phyloP scores from a whole-genome alignment of 139 green algal genomes.

The Microglena sp. region DNA sequence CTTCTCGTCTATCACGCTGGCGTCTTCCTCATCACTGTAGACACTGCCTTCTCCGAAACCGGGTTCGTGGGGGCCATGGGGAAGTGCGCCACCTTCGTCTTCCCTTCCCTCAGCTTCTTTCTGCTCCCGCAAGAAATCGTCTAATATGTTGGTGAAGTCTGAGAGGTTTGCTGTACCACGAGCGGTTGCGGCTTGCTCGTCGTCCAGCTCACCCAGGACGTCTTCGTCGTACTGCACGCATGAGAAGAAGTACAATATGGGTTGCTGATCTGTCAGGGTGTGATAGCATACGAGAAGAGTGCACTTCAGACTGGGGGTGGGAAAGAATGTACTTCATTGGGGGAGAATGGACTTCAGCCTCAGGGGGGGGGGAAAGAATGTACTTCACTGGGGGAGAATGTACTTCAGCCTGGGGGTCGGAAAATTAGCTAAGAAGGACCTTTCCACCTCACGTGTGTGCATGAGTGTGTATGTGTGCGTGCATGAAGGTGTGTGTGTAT shows the following conservation, averaged over 20 bases:
- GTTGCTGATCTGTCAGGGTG: background rate
- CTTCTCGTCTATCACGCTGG: too few species aligned
- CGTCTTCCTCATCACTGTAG: too few species aligned
- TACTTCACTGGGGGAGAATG: background rate
- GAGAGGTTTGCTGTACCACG: conserved; percentile 12
- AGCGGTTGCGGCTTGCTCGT: conserved; percentile 35
- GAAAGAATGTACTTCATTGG: background rate
- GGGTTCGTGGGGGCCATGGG: too few species aligned
- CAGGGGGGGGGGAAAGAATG: background rate
- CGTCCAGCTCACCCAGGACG: conserved; percentile 60
- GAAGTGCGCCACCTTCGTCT: too few species aligned
- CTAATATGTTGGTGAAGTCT: conserved; percentile 52
- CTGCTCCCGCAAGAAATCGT: conserved; percentile 62
- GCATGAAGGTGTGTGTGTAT: too few species aligned
- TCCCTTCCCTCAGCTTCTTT: too few species aligned
- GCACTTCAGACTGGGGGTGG: background rate
- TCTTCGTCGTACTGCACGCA: conserved; percentile 31
- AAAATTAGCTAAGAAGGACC: too few species aligned
- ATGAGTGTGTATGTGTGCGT: too few species aligned
- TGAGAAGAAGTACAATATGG: background rate
- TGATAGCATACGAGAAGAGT: background rate
- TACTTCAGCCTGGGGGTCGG: too few species aligned
- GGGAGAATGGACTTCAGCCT: too few species aligned
- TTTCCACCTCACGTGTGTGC: too few species aligned
- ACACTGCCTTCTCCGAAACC: too few species aligned